Conservation (phyloP, 768 basidiomycete genomes). For the Boletales sp. region DNA sequence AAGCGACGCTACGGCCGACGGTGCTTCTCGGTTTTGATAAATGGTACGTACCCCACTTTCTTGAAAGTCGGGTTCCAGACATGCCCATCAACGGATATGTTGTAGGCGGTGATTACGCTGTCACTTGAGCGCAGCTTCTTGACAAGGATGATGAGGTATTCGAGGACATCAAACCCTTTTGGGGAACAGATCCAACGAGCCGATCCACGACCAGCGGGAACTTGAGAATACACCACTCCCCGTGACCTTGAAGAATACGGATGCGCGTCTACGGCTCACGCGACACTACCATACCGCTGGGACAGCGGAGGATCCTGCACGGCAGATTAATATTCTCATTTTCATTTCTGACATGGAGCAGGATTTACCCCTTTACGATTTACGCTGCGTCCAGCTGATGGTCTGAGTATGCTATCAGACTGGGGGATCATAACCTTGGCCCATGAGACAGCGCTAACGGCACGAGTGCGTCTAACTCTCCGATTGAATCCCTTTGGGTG, state of each 20-base stretch:
- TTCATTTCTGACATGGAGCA: constrained; percentile 26
- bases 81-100: no score
- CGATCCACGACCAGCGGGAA: constrained; percentile 16
- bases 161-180: constrained; percentile 34
- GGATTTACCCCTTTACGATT: constrained; percentile 31
- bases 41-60: constrained; percentile 28
- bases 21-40: constrained; percentile 41
- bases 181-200: constrained; percentile 31
- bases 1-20: constrained; percentile 29
- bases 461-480: constrained; percentile 16
- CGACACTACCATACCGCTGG: constrained; percentile 6
- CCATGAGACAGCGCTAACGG: constrained; percentile 26
- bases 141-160: constrained; percentile 49
- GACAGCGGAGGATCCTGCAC: neutral
- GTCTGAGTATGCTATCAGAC: constrained; percentile 25
- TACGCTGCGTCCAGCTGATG: constrained; percentile 29
- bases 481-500: neutral
- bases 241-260: constrained; percentile 26
- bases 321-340: neutral
- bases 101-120: constrained; percentile 42
- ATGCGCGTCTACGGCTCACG: constrained; percentile 6
- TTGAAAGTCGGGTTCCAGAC: neutral
- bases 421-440: constrained; percentile 22
- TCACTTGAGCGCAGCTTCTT: constrained; percentile 38
- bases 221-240: constrained; percentile 13